These are phyloP conservation scores for Zygotorulaspora sp. DNA, from an alignment of 805 yeast genomes.

Conservation along the genomic window DNA sequence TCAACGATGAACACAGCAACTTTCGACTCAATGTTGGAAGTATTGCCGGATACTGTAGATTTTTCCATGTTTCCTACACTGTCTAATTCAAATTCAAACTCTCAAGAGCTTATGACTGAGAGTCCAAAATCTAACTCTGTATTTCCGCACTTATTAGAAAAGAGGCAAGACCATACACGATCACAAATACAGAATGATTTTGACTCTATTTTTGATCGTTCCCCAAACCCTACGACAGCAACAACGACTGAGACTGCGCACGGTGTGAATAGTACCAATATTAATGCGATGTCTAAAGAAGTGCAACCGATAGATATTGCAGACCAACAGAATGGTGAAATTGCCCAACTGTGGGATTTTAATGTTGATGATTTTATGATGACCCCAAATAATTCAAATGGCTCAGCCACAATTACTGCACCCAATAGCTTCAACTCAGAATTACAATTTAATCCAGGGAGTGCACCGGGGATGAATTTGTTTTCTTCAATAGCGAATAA, in stretches of 20 bases:
- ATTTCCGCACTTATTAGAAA: neutral
- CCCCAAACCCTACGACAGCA: neutral
- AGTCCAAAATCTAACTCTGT: slow-evolving; percentile 2
- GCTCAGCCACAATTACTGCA: slow-evolving; percentile 36
- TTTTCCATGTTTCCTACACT: slow-evolving; percentile 10
- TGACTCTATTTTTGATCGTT: neutral
- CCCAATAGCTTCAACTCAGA: slow-evolving; percentile 34
- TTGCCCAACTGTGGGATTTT: slow-evolving; percentile 39
- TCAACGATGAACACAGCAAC: slow-evolving; percentile 12
- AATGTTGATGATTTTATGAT: slow-evolving; percentile 37
- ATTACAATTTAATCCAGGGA: slow-evolving; percentile 11
- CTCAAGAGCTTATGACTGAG: neutral
- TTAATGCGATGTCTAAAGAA: neutral
- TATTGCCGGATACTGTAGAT: slow-evolving; percentile 33
- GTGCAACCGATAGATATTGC: slow-evolving; percentile 29
- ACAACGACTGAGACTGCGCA: neutral
- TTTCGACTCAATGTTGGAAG: slow-evolving; percentile 37
- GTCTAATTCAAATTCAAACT: slow-evolving; percentile 4
- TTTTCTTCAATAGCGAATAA: slow-evolving; percentile 3
- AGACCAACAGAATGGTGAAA: slow-evolving; percentile 37
- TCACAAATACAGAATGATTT: neutral
- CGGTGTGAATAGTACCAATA: neutral
- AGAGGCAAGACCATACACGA: slow-evolving; percentile 3
- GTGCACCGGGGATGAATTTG: slow-evolving; percentile 12
- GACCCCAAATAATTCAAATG: slow-evolving; percentile 34